A percentile compares a stretch with the other conserved stretches of the same genome.
Conservation (phyloP, 345 rosid species). For the Trapa bicornis region DNA sequence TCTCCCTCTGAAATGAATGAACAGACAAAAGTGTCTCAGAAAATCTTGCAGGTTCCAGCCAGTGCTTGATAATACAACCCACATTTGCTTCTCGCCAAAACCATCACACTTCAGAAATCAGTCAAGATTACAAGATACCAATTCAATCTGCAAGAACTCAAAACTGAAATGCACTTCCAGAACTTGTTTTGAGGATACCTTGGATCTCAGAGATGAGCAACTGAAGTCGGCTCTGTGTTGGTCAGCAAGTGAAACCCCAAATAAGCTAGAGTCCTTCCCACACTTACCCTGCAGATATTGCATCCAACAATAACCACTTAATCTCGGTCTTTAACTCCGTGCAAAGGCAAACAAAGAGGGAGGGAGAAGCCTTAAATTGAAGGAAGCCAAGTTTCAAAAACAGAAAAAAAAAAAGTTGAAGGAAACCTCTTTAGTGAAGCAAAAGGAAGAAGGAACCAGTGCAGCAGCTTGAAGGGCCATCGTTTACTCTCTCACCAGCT, state of each 20-base stretch:
- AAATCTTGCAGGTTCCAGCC: not conserved
- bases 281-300: constrained; percentile 37
- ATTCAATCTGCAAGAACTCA: not conserved
- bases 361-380: not conserved
- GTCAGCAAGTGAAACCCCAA: constrained; percentile 62
- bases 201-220: constrained; percentile 46
- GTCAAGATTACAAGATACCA: not conserved
- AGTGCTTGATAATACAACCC: not conserved
- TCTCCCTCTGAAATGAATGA: constrained; percentile 29
- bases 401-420: not conserved
- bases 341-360: not conserved
- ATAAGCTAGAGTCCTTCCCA: constrained; percentile 54
- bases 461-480: constrained; percentile 82
- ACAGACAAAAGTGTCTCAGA: not conserved
- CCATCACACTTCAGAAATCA: too few species aligned
- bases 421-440: constrained; percentile 50
- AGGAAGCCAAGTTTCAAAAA: not conserved
- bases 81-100: too few species aligned
- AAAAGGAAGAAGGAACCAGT: constrained; percentile 52
- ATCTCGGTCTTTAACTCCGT: not conserved
- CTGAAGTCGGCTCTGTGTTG: constrained; percentile 38
- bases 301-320: not conserved
- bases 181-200: constrained; percentile 28
- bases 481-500: not conserved
- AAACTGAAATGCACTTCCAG: not conserved